A percentile compares a stretch with the other conserved stretches of the same genome.
Conservation (phyloP, 495 filamentous ascomycete genomes). For the Pyrenula massariospora region DNA sequence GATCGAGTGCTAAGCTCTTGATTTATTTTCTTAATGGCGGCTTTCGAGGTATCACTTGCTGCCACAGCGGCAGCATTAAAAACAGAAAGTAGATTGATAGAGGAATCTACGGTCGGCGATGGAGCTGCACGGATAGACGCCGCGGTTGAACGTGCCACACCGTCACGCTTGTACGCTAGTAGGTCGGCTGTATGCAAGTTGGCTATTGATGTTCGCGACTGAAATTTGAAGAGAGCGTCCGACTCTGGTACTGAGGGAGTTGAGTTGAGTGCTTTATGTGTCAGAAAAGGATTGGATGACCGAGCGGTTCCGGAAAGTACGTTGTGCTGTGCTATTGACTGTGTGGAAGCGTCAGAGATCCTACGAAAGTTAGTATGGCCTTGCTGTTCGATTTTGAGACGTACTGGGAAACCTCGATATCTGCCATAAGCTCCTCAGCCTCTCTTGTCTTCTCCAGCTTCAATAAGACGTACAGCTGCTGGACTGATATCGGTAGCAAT, state of each 20-base stretch:
- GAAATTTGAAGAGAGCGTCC: constrained; percentile 69
- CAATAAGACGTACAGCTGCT: constrained; percentile 71
- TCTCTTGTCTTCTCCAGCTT: constrained; percentile 63
- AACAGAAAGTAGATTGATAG: constrained; percentile 54
- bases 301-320: constrained; percentile 44
- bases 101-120: constrained; percentile 42
- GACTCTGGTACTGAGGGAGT: constrained; percentile 44
- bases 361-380: constrained; percentile 30
- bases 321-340: constrained; percentile 71
- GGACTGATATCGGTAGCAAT: constrained; percentile 72
- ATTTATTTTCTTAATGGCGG: constrained; percentile 61
- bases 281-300: constrained; percentile 62
- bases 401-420: constrained; percentile 52
- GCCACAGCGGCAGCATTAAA: constrained; percentile 72
- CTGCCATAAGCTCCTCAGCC: constrained; percentile 52
- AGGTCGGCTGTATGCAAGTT: constrained; percentile 66
- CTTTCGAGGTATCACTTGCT: constrained; percentile 48
- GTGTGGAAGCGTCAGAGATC: constrained; percentile 66
- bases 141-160: constrained; percentile 54
- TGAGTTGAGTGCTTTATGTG: constrained; percentile 54
- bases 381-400: constrained; percentile 10
- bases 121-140: constrained; percentile 40
- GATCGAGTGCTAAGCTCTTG: constrained; percentile 66
- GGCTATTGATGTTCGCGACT: constrained; percentile 51
- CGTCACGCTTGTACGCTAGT: constrained; percentile 64